phyloP scores from a whole-genome alignment of 768 basidiomycete genomes.

The Asterophora parasitica region DNA sequence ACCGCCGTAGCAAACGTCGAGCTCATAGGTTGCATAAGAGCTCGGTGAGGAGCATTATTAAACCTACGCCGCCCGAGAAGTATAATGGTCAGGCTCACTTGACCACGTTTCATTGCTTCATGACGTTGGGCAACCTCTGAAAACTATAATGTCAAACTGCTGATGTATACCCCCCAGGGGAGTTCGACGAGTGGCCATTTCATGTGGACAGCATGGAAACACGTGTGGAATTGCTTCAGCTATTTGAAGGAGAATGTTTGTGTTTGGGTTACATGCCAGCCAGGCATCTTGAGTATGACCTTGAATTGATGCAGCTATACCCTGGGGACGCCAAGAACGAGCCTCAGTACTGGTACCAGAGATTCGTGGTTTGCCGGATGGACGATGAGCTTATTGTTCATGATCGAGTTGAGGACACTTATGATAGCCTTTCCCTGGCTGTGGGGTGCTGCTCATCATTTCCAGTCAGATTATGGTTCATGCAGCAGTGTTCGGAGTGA shows the following conservation, averaged over 20 bases:
- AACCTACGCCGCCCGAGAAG: slow-evolving; percentile 13
- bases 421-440: neutral
- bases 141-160: no score
- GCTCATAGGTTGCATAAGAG: neutral
- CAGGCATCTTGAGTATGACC: neutral
- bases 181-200: neutral
- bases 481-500: neutral
- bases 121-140: slow-evolving; percentile 12
- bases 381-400: neutral
- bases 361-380: neutral
- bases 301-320: slow-evolving; percentile 3
- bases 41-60: slow-evolving; percentile 9
- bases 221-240: neutral
- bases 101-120: slow-evolving; percentile 10
- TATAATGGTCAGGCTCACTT: slow-evolving; percentile 15
- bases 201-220: neutral
- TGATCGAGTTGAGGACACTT: neutral
- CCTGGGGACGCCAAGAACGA: slow-evolving; percentile 2
- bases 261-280: neutral
- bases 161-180: no score
- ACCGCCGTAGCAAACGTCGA: no score
- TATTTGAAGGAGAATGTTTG: neutral
- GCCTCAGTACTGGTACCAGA: neutral
- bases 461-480: neutral
- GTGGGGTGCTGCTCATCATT: neutral